Evolutionary conservation across 2,329 filamentous ascomycete genomes (phyloP).

Genomic region (Exophiala calicioides): DNA sequence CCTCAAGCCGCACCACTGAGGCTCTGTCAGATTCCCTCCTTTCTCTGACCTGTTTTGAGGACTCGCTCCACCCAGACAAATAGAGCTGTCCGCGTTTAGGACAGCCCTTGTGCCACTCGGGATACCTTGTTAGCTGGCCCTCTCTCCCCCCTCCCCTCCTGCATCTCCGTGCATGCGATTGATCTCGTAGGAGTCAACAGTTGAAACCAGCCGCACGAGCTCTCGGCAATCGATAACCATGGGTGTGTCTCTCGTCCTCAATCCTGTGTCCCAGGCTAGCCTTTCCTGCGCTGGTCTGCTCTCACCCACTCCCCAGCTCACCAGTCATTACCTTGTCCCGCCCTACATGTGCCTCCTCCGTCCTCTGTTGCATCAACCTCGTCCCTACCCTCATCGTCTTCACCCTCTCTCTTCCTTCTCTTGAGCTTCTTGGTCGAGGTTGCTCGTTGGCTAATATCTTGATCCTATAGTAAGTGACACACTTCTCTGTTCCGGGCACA

Average conservation of each 20-base stretch:
- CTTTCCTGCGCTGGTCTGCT: constrained; percentile 20
- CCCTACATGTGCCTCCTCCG: constrained; percentile 18
- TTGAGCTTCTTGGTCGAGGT: constrained; percentile 8
- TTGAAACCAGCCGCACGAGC: constrained; percentile 27
- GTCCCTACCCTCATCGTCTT: constrained; percentile 20
- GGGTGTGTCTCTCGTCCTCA: constrained; percentile 34
- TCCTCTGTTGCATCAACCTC: constrained; percentile 13
- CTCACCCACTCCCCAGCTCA: constrained; percentile 23
- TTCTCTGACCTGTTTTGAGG: constrained; percentile 10
- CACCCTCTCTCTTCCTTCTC: constrained; percentile 21
- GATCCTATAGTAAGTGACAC: constrained; percentile 26
- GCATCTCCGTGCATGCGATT: constrained; percentile 35
- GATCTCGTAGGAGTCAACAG: constrained; percentile 34
- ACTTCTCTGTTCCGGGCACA: constrained; percentile 17
- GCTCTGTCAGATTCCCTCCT: constrained; percentile 24
- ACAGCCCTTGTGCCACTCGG: constrained; percentile 31
- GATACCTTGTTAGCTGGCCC: constrained; percentile 34
- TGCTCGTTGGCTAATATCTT: constrained; percentile 21
- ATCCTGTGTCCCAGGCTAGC: constrained; percentile 30
- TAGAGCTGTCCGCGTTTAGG: constrained; percentile 24
- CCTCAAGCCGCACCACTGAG: constrained; percentile 20
- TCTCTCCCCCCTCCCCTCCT: constrained; percentile 28
- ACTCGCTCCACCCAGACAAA: constrained; percentile 27
- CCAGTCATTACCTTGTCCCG: constrained; percentile 22
- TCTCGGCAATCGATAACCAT: constrained; percentile 37